Evolutionary conservation across 2,329 filamentous ascomycete genomes (phyloP).

Genomic region (Fusarium equiseti): DNA sequence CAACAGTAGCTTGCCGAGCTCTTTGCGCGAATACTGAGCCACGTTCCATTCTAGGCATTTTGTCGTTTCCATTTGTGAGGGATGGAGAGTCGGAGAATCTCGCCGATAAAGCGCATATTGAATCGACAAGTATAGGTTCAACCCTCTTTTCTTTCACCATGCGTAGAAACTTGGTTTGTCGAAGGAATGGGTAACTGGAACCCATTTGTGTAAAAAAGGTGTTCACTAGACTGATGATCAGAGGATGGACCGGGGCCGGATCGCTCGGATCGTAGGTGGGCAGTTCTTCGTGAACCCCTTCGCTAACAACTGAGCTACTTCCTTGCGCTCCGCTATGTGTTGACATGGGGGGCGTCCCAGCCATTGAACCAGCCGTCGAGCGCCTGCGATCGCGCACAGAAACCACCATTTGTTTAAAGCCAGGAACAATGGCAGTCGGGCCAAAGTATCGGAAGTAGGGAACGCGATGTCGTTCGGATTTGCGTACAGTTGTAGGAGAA

Average conservation of each 20-base stretch:
- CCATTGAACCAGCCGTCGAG: constrained; percentile 69
- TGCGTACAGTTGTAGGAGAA: constrained; percentile 60
- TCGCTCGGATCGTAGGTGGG: constrained; percentile 84
- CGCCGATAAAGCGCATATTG: constrained; percentile 84
- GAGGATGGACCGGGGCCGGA: constrained; percentile 74
- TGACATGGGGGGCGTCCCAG: constrained; percentile 64
- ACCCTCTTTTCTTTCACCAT: constrained; percentile 83
- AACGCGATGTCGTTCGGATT: constrained; percentile 72
- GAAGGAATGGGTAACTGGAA: constrained; percentile 87
- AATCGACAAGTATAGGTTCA: constrained; percentile 87
- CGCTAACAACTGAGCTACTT: constrained; percentile 57
- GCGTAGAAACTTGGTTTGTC: constrained; percentile 77
- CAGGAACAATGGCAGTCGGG: constrained; percentile 89
- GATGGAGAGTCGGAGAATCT: constrained; percentile 76
- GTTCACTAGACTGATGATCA: constrained; percentile 82
- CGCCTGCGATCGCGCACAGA: constrained; percentile 75
- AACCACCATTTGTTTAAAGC: constrained; percentile 93
- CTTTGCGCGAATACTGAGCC: constrained; percentile 84
- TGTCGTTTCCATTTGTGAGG: constrained; percentile 61
- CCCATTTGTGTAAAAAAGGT: constrained; percentile 86
- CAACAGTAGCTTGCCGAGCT: constrained; percentile 84
- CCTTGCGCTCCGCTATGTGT: constrained; percentile 51
- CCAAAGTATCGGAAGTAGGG: constrained; percentile 94
- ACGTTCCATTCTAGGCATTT: constrained; percentile 71
- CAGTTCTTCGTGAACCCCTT: constrained; percentile 64